Base-by-base conservation (phyloP, 2,329 filamentous ascomycete genomes). In the Stachybotrys echinatus region DNA sequence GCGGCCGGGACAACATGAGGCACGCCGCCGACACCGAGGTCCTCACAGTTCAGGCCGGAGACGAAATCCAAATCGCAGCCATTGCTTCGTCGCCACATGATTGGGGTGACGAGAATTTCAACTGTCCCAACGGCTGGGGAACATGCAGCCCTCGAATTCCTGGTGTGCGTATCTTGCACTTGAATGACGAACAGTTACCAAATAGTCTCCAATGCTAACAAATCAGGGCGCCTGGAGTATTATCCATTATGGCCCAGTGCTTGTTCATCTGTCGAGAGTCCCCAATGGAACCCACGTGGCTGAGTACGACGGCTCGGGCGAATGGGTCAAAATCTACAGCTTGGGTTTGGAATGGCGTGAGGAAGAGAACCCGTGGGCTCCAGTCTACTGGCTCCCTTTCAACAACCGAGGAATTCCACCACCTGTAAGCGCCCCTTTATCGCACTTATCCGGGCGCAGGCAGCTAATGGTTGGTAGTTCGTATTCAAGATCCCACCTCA, bases 401-500 rank as follows among this genome's bases (percentile, higher is more conserved):
- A 47, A 50, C 19, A n/a, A 47, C 17, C 2, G 31, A 17, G 23
- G 31, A 10, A 18, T 20, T 6, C 43, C 48, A 12, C 18, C 18
- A n/a, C 43, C 43, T 17, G 48, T 50, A 42, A 47, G 37, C 14
- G 12, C 12, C 2, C 39, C 20, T 14, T 3, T 42, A 2, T 21
- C 3, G 12, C n/a, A 3, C 5, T n/a, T 21, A 42, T n/a, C 20
- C 4, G 18, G 39, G n/a, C n/a, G n/a, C n/a, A n/a, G n/a, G n/a
- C 42, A 10, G 8, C 44, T 46, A 46, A 46, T 19, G 2, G 19
- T 12, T 21, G 8, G 5, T n/a, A 58, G 55, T 51, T 57, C 37
- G 47, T 52, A 3, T 55, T 59, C 40, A 49, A 45, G 5, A 47
- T 59, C 21, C 57, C 57, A 5, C 38, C 52, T 18, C 45, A 54